Base-by-base conservation (phyloP, 208 protist species). In the Vickermania spadyakhi region DNA sequence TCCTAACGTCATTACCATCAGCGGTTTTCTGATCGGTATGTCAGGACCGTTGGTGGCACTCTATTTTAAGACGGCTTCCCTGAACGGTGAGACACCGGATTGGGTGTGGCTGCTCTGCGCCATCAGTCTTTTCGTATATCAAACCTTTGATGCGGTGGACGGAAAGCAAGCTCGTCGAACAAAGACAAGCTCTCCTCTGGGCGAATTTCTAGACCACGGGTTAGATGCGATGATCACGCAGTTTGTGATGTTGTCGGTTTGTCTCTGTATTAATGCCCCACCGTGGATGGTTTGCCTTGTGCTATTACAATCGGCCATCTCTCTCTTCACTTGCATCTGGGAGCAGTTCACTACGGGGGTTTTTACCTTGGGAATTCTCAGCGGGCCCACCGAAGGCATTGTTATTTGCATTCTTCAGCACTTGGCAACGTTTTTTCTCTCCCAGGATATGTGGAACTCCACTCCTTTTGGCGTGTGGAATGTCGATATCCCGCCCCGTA, bases 201-300 rank as follows among this genome's bases (percentile, higher is more conserved):
- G 96, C 23, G 93, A 98, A 62, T 70, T 98, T 7, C 98, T 98
- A 63, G 96, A 98, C 62, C 96, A 98, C 81, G 96, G 96, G 60
- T 97, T 87, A 66, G 93, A 97, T 67, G 86, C 86, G 28, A 76
- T 96, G 21, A 63, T 93, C 14, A 93, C 85, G 21, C 82, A 80
- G 49, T 84, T 94, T 49, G 77, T 93, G 56, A 65, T 84, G 52
- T 27, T 88, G 25, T 91, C 81, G 51, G 52, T 86, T 21, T 68
- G 51, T 30, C 66, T 83, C 52, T 76, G 76, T 2, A 51, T 76
- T 4, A 74, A 79, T 53, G 57, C 82, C 41, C 13, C 76, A 1
- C 50, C 70, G n/a, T n/a, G 30, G 53, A 56, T 70, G 45, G 66
- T 77, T 7, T 91, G 85, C 70, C 60, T 63, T 49, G 76, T 78